Evolutionary conservation across 306 rosid genomes (phyloP).

Genomic region (Acacia melanoxylon): DNA sequence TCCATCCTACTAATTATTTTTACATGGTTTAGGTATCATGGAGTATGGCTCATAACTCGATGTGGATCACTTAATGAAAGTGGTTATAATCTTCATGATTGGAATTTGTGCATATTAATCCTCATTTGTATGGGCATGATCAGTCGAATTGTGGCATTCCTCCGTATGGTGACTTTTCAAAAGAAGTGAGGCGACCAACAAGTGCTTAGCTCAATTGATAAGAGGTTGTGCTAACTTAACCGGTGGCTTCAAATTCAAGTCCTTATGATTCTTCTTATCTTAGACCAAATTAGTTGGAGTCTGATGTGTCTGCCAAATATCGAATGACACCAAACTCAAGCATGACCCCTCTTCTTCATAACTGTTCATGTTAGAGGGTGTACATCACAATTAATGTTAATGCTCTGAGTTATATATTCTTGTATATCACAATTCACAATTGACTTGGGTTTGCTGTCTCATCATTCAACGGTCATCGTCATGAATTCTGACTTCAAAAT

Average conservation of each 20-base stretch:
- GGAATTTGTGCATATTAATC: constrained; percentile 66
- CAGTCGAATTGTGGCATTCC: constrained; percentile 58
- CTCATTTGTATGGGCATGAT: constrained; percentile 63
- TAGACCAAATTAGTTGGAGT: background rate
- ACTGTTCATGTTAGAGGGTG: background rate
- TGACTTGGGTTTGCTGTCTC: background rate
- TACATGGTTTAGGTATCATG: constrained; percentile 63
- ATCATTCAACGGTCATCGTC: background rate
- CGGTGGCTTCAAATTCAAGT: too few relatives aligned
- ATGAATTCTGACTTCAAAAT: background rate
- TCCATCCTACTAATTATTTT: background rate
- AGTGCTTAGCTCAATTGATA: too few relatives aligned
- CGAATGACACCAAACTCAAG: background rate
- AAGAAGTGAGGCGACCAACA: constrained; percentile 38
- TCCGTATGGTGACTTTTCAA: constrained; percentile 66
- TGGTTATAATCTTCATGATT: constrained; percentile 75
- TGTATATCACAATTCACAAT: background rate
- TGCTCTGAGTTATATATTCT: background rate
- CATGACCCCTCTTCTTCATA: background rate
- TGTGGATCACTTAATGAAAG: constrained; percentile 62
- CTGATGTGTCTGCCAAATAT: background rate
- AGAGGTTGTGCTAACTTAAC: too few relatives aligned
- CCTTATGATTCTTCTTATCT: too few relatives aligned
- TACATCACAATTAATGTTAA: background rate
- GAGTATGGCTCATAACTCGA: constrained; percentile 91